Evolutionary conservation across 2,329 filamentous ascomycete genomes (phyloP), one percentile per base, ranked within the genome.

Genomic region (Neonectria sp.): DNA sequence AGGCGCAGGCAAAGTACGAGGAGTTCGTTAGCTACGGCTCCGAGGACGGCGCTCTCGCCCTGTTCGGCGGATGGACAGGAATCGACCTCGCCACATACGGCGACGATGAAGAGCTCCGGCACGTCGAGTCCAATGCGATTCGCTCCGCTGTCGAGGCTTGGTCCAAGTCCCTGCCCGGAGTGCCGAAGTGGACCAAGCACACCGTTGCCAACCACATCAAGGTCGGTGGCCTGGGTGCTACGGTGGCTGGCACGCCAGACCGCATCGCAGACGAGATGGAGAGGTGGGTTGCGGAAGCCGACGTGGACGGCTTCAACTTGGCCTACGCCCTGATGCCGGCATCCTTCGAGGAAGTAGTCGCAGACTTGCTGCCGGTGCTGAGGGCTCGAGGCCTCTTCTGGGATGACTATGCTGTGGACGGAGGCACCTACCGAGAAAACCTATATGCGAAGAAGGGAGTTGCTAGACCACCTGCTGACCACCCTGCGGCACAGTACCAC

Each of bases 61-160:
- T 92, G 3, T 92, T 92, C 70, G 89, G 90, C 3, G 90, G 90
- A 0, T 92, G 89, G 89, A 91, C 90, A 0, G 90, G 90, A 0
- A 90, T 91, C 53, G 88, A 92, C 75, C 79, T 92, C 27, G 82
- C 84, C 7, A 80, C 85, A 49, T 92, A 91, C 70, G 86, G 81
- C 0, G 89, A 92, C 29, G 89, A 92, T 48, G 86, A 92, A 73
- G 90, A 92, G 75, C 79, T 92, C 57, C 80, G 89, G 13, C 82
- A 88, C 61, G 88, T 91, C n/a, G 85, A 90, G 76, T 86, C 86
- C 67, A 89, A 91, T 75, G 89, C 88, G 0, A 89, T 90, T 57
- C 81, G 84, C n/a, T 86, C 82, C 0, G 85, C 85, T 1, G 85
- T 85, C 0, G 82, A 85, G 51, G 79, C 79, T 2, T 87, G 84